Conservation (phyloP, 2,329 filamentous ascomycete species). For the Drechmeria coniospora region DNA sequence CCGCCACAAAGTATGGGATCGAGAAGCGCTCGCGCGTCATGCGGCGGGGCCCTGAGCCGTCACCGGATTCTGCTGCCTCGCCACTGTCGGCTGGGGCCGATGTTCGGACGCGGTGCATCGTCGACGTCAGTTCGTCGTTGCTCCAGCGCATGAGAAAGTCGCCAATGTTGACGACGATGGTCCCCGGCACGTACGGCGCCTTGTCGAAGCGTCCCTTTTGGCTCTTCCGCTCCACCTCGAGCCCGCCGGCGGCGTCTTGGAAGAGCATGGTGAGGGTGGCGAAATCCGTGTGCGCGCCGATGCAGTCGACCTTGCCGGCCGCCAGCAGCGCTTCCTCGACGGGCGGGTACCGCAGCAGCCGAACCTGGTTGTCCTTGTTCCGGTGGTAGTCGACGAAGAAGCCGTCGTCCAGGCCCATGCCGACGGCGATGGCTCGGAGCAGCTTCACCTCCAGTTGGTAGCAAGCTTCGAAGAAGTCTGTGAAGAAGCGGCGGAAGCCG, state of each 20-base stretch:
- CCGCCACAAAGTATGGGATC: conserved; percentile 43
- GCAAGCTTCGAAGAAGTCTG: conserved; percentile 52
- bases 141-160: conserved; percentile 24
- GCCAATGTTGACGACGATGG: conserved; percentile 23
- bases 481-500: conserved; percentile 8
- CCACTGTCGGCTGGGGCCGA: conserved; percentile 7
- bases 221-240: conserved; percentile 27
- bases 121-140: conserved; percentile 19
- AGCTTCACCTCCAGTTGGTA: conserved; percentile 55
- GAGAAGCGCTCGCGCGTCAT: conserved; percentile 39
- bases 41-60: conserved; percentile 10
- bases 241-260: conserved; percentile 27
- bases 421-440: conserved; percentile 63
- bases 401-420: conserved; percentile 47
- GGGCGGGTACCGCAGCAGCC: conserved; percentile 37
- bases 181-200: conserved; percentile 13
- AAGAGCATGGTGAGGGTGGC: conserved; percentile 30
- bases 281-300: conserved; percentile 17
- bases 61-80: no score
- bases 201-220: conserved; percentile 18
- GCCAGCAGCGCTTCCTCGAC: conserved; percentile 13
- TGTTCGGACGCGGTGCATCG: conserved; percentile 27
- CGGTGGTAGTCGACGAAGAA: conserved; percentile 55
- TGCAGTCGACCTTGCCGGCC: conserved; percentile 9
- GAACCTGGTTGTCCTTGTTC: conserved; percentile 40